Conservation (phyloP, 352 stramenopile genomes). For the Detonula confervacea region DNA sequence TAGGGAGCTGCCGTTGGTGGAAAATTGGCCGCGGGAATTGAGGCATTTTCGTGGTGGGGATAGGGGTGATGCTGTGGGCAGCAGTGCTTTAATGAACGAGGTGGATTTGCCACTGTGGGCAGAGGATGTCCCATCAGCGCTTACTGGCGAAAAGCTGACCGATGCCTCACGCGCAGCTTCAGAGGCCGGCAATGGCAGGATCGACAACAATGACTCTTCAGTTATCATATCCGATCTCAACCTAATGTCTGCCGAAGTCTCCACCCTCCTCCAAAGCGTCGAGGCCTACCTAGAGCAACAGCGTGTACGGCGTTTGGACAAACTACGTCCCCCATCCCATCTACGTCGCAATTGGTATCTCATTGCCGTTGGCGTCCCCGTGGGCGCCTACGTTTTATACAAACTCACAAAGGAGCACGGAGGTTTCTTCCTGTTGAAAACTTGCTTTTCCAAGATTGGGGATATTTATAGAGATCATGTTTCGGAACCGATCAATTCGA, state of each 20-base stretch:
- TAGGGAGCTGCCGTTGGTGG: slow-evolving; percentile 58
- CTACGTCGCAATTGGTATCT: slow-evolving; percentile 78
- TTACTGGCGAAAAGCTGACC: slow-evolving; percentile 3
- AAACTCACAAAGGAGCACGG: slow-evolving; percentile 57
- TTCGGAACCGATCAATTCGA: slow-evolving; percentile 59
- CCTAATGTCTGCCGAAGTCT: slow-evolving; percentile 72
- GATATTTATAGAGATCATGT: slow-evolving; percentile 70
- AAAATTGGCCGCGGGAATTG: slow-evolving; percentile 68
- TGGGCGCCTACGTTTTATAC: slow-evolving; percentile 51
- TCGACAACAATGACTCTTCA: slow-evolving; percentile 5
- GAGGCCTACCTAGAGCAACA: slow-evolving; percentile 76
- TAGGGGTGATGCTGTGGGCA: not conserved
- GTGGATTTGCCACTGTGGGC: slow-evolving; percentile 17
- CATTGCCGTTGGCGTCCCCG: slow-evolving; percentile 52
- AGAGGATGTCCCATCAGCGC: slow-evolving; percentile 15
- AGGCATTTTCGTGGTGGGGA: slow-evolving; percentile 44
- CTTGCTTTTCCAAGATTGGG: slow-evolving; percentile 31
- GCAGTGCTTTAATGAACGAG: slow-evolving; percentile 6
- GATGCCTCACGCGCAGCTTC: slow-evolving; percentile 9
- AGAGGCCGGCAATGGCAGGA: not conserved
- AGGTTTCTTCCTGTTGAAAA: slow-evolving; percentile 25
- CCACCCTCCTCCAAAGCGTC: slow-evolving; percentile 69
- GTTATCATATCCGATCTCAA: slow-evolving; percentile 65
- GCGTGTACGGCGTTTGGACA: slow-evolving; percentile 60
- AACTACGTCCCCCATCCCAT: slow-evolving; percentile 59